These are phyloP conservation scores for Serendipita sp. DNA, from an alignment of 768 basidiomycete species.

Conservation along the genomic window DNA sequence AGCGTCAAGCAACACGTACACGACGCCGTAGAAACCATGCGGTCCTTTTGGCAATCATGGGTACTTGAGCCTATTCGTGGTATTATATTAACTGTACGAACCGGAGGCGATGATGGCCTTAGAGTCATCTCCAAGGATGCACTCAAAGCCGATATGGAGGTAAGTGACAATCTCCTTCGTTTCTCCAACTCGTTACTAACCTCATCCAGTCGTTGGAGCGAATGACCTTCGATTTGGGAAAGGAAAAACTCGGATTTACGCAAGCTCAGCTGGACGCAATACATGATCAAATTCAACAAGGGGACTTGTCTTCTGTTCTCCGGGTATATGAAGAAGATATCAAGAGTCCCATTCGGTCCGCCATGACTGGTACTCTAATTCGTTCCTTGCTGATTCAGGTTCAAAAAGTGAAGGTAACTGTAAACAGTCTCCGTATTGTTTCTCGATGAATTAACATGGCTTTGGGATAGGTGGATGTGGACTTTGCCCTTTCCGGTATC, in stretches of 20 bases:
- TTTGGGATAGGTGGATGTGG: conserved; percentile 61
- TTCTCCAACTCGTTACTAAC: background rate
- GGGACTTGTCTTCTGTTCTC: conserved; percentile 77
- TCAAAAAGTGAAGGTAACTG: conserved; percentile 79
- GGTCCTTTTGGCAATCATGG: conserved; percentile 68
- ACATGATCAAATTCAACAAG: conserved; percentile 47
- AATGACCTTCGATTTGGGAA: conserved; percentile 76
- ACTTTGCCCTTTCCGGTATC: conserved; percentile 77
- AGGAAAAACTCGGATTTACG: conserved; percentile 57
- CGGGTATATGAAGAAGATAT: conserved; percentile 86
- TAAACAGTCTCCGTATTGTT: conserved; percentile 8
- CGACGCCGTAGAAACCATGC: conserved; percentile 50
- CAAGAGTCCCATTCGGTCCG: conserved; percentile 69
- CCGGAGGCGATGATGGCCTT: conserved; percentile 57
- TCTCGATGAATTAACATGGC: conserved; percentile 4
- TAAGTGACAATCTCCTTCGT: conserved; percentile 20
- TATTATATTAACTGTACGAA: conserved; percentile 66
- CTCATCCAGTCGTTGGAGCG: conserved; percentile 63
- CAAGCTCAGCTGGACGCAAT: conserved; percentile 49
- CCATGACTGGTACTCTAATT: conserved; percentile 61
- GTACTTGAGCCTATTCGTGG: conserved; percentile 72
- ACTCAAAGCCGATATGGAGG: conserved; percentile 71
- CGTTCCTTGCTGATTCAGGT: conserved; percentile 81
- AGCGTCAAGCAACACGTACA: conserved; percentile 37
- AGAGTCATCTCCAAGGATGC: conserved; percentile 63